A percentile compares a stretch with the other conserved stretches of the same genome.
Evolutionary conservation across 306 rosid species (phyloP).

Genomic region (Vigna radiata): DNA sequence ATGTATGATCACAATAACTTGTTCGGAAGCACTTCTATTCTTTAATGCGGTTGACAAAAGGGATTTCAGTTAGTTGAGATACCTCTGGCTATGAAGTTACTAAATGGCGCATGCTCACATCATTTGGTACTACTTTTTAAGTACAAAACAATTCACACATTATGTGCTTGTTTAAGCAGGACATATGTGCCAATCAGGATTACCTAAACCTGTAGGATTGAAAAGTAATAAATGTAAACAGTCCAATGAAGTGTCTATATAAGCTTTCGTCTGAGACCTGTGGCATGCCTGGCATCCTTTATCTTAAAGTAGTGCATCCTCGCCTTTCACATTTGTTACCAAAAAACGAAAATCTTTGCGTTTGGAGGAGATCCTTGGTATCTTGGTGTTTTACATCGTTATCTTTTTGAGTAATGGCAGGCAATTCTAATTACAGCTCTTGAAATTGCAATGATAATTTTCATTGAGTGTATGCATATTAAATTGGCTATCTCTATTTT

Average conservation of each 20-base stretch:
- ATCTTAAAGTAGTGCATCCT: not conserved
- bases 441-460: slow-evolving; percentile 5
- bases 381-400: not conserved
- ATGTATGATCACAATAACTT: not conserved
- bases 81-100: slow-evolving; percentile 14
- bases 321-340: not conserved
- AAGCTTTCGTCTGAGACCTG: not conserved
- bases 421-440: not conserved
- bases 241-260: not conserved
- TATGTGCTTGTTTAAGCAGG: slow-evolving; percentile 16
- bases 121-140: not conserved
- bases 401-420: slow-evolving; percentile 2
- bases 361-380: not conserved
- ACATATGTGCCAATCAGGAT: slow-evolving; percentile 4
- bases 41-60: slow-evolving; percentile 29
- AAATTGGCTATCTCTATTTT: slow-evolving; percentile 3
- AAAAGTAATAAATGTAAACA: not conserved
- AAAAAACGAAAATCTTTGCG: not conserved
- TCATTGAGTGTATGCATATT: slow-evolving; percentile 7
- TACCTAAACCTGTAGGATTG: slow-evolving; percentile 11
- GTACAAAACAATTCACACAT: not conserved
- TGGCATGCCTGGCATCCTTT: not conserved
- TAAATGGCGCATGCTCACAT: not conserved
- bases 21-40: slow-evolving; percentile 12
- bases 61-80: slow-evolving; percentile 22